Evolutionary conservation across 163 green algal genomes (phyloP).

Genomic region (Scenedesmus sp.): DNA sequence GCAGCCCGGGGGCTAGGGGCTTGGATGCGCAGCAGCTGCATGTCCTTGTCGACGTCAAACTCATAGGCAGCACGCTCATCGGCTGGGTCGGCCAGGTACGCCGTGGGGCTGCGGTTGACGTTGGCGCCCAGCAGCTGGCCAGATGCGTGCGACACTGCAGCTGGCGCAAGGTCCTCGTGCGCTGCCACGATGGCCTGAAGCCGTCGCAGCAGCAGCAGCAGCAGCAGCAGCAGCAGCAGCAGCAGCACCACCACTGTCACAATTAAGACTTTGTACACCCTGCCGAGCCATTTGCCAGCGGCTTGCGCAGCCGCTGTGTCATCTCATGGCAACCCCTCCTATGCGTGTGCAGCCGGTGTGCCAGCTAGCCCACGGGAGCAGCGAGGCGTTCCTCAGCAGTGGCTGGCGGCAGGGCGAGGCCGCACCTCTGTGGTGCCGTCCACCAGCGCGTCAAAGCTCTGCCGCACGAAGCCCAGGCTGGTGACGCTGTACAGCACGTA

Average conservation of each 20-base stretch:
- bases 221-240: too few species aligned
- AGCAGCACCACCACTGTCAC: too few species aligned
- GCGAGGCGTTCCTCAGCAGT: too few species aligned
- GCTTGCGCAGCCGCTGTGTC: background rate
- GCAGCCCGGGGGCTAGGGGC: background rate
- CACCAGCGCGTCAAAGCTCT: conserved; percentile 88
- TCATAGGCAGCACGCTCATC: conserved; percentile 77
- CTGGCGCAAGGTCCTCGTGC: conserved; percentile 39
- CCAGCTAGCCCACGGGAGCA: background rate
- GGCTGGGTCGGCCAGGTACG: conserved; percentile 84
- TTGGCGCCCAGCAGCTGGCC: conserved; percentile 82
- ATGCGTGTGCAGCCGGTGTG: background rate
- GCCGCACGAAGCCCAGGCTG: conserved; percentile 82
- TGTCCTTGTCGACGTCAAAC: conserved; percentile 17
- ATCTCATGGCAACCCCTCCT: background rate
- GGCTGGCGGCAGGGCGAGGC: background rate
- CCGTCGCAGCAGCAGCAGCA: background rate
- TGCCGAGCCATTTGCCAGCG: background rate
- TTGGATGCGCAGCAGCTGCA: conserved; percentile 34
- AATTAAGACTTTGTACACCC: too few species aligned
- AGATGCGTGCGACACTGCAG: conserved; percentile 53
- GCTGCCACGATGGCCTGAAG: conserved; percentile 62
- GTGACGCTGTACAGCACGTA: conserved; percentile 88
- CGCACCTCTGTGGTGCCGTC: conserved; percentile 74
- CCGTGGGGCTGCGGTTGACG: conserved; percentile 89